These are phyloP conservation scores for Parachlorella kessleri DNA, from an alignment of 139 green algal genomes.

Conservation along the genomic window DNA sequence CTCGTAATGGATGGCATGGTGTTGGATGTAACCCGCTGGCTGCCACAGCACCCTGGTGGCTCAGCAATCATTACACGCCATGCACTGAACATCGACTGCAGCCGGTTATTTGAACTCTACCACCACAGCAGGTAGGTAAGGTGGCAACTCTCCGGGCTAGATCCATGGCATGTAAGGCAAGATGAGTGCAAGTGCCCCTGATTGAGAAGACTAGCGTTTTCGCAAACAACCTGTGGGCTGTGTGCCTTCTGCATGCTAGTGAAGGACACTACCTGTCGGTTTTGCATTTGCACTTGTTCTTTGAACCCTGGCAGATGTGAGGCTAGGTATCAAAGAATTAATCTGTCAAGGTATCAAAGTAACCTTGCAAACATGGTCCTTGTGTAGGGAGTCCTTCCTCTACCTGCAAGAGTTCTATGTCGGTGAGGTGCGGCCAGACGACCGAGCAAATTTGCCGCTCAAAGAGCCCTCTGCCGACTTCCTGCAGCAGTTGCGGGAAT, in stretches of 20 bases:
- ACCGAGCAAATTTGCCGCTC: slow-evolving; percentile 27
- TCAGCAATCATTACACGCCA: slow-evolving; percentile 73
- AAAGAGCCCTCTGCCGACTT: slow-evolving; percentile 51
- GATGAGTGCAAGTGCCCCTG: background rate
- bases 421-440: slow-evolving; percentile 52
- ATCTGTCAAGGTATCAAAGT: too few relatives aligned
- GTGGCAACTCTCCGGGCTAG: too few relatives aligned
- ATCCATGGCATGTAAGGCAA: too few relatives aligned
- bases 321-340: too few relatives aligned
- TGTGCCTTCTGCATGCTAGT: too few relatives aligned
- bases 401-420: slow-evolving; percentile 76
- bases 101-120: slow-evolving; percentile 40
- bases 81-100: slow-evolving; percentile 66
- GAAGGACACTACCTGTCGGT: too few relatives aligned
- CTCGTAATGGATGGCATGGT: slow-evolving; percentile 74
- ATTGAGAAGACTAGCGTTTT: background rate
- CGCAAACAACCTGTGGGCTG: too few relatives aligned
- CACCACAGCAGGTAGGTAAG: background rate
- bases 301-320: too few relatives aligned
- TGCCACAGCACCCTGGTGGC: slow-evolving; percentile 68
- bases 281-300: too few relatives aligned
- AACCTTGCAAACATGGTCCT: too few relatives aligned
- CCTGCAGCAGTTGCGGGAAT: slow-evolving; percentile 60
- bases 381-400: slow-evolving; percentile 63
- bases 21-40: slow-evolving; percentile 60